Percentiles rank a stretch among this genome's conserved stretches.
These are phyloP conservation scores for Salix caprea DNA, from an alignment of 345 rosid species.

Conservation along the genomic window DNA sequence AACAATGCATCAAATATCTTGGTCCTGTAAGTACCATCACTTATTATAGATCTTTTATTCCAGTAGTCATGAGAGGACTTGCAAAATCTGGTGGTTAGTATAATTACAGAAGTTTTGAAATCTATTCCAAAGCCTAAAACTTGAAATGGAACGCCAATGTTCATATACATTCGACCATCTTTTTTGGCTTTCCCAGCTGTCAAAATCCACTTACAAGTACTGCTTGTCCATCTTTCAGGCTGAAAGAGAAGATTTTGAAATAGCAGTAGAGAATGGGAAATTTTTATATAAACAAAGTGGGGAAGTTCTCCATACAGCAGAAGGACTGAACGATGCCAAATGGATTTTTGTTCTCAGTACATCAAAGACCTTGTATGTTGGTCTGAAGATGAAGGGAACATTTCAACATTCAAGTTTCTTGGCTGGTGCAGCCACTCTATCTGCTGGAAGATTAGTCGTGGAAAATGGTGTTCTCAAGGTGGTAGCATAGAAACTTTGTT, in stretches of 20 bases:
- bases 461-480: slow-evolving; percentile 68
- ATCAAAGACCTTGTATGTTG: slow-evolving; percentile 60
- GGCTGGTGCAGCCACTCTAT: slow-evolving; percentile 87
- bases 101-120: background rate
- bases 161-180: background rate
- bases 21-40: slow-evolving; percentile 66
- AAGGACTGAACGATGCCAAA: slow-evolving; percentile 56
- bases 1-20: slow-evolving; percentile 90
- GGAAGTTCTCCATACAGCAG: slow-evolving; percentile 49
- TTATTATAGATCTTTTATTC: background rate
- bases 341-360: slow-evolving; percentile 93
- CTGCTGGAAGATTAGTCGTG: slow-evolving; percentile 76
- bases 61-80: background rate
- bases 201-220: background rate
- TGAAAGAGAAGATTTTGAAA: slow-evolving; percentile 65
- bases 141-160: background rate
- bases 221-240: slow-evolving; percentile 31
- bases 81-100: background rate
- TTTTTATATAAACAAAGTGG: slow-evolving; percentile 54
- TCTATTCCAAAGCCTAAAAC: background rate
- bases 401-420: slow-evolving; percentile 93
- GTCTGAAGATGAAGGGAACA: slow-evolving; percentile 67
- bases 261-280: slow-evolving; percentile 46
- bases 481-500: slow-evolving; percentile 34
- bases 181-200: background rate